Evolutionary conservation across 2,329 filamentous ascomycete species (phyloP).

Genomic region (Alternaria gaisen): DNA sequence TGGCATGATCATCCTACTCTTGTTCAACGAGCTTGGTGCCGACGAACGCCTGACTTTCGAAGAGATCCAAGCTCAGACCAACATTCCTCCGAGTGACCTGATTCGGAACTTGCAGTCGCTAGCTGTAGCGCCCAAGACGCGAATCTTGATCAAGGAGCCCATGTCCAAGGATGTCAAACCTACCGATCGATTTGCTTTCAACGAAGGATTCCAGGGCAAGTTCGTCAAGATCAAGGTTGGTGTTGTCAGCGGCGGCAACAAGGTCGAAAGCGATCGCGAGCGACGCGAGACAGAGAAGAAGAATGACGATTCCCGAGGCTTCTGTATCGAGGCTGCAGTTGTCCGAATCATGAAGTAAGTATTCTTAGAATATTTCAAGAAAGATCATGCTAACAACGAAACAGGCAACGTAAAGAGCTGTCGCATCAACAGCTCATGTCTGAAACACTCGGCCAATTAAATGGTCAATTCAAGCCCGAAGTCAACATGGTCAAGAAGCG

Average conservation of each 20-base stretch:
- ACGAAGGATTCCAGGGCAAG: conserved; percentile 81
- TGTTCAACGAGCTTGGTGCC: conserved; percentile 81
- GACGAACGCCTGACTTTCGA: conserved; percentile 67
- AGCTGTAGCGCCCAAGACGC: conserved; percentile 82
- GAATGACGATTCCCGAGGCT: conserved; percentile 75
- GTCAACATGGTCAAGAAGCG: conserved; percentile 80
- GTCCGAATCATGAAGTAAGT: conserved; percentile 87
- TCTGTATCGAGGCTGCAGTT: conserved; percentile 78
- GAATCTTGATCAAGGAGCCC: conserved; percentile 82
- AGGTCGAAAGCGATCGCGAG: conserved; percentile 77
- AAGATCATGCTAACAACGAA: conserved; percentile 25
- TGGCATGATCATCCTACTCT: conserved; percentile 85
- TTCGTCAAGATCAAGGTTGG: conserved; percentile 89
- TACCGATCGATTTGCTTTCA: conserved; percentile 83
- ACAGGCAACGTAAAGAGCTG: conserved; percentile 76
- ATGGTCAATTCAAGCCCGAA: conserved; percentile 76
- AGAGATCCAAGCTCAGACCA: conserved; percentile 83
- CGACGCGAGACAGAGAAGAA: conserved; percentile 76
- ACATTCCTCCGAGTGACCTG: conserved; percentile 78
- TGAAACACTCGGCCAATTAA: conserved; percentile 76
- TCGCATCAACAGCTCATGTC: conserved; percentile 73
- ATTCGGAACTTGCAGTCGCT: conserved; percentile 81
- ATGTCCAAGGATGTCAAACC: conserved; percentile 78
- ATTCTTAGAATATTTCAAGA: background rate
- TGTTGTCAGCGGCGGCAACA: conserved; percentile 80